phyloP scores from a whole-genome alignment of 2,329 filamentous ascomycete genomes.

The Albifimbria verrucaria region DNA sequence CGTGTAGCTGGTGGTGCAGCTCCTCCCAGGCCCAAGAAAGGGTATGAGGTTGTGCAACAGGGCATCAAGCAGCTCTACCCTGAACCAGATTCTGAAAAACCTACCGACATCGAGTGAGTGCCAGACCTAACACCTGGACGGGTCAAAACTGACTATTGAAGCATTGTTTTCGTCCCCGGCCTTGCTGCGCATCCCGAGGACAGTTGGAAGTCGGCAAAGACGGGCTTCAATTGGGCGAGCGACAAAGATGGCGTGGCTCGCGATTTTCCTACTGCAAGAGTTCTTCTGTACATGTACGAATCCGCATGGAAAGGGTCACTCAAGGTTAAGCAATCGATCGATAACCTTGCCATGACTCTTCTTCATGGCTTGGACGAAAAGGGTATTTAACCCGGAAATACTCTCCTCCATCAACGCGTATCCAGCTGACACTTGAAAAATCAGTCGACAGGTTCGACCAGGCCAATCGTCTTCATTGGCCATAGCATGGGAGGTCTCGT shows the following conservation, averaged over 20 bases:
- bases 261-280: conserved; percentile 36
- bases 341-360: conserved; percentile 33
- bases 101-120: conserved; percentile 31
- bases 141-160: conserved; percentile 7
- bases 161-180: conserved; percentile 39
- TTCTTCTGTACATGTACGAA: conserved; percentile 39
- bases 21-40: conserved; percentile 23
- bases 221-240: conserved; percentile 38
- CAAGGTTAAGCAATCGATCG: conserved; percentile 38
- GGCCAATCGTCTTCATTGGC: conserved; percentile 39
- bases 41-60: conserved; percentile 33
- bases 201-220: conserved; percentile 34
- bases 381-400: conserved; percentile 21
- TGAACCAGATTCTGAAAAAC: conserved; percentile 16
- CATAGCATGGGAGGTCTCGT: conserved; percentile 43
- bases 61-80: conserved; percentile 36
- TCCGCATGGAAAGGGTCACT: conserved; percentile 37
- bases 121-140: not conserved
- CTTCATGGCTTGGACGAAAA: conserved; percentile 30
- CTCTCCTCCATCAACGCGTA: not conserved
- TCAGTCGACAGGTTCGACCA: conserved; percentile 7
- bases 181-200: conserved; percentile 35
- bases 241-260: conserved; percentile 29
- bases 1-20: not conserved
- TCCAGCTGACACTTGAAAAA: not conserved